Percentiles rank a stretch among this genome's conserved stretches.
phyloP scores from a whole-genome alignment of 163 green algal genomes.

The Smithsoniella earleae region DNA sequence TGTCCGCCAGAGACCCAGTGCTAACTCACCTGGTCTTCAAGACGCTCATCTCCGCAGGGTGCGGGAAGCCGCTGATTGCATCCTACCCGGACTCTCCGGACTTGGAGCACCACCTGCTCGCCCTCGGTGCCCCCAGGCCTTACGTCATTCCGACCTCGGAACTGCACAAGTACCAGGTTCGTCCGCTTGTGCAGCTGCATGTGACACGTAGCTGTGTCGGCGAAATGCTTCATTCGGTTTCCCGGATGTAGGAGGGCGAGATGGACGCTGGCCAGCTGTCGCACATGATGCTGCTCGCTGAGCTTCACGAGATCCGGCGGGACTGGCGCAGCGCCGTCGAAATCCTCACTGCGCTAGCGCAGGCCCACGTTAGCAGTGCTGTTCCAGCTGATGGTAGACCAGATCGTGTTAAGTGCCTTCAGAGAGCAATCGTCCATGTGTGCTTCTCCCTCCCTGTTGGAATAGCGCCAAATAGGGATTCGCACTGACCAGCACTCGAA shows the following conservation, averaged over 20 bases:
- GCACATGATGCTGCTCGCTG: slow-evolving; percentile 14
- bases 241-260: not conserved
- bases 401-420: slow-evolving; percentile 15
- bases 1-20: not conserved
- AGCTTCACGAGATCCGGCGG: not conserved
- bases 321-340: not conserved
- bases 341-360: slow-evolving; percentile 1
- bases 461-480: no score
- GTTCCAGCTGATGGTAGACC: not conserved
- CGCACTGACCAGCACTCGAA: no score
- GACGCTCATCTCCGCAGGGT: not conserved
- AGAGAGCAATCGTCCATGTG: slow-evolving; percentile 11
- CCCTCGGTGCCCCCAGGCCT: not conserved
- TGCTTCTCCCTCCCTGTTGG: no score
- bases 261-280: slow-evolving; percentile 12
- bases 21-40: not conserved
- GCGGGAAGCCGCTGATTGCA: slow-evolving; percentile 5
- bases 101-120: slow-evolving; percentile 3
- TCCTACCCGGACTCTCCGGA: not conserved
- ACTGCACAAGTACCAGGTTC: not conserved
- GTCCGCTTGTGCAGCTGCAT: not conserved
- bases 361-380: not conserved
- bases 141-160: not conserved
- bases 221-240: not conserved
- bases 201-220: not conserved